These are phyloP conservation scores for Solanum appendiculatum DNA, from an alignment of 257 asterid species.

Conservation along the genomic window DNA sequence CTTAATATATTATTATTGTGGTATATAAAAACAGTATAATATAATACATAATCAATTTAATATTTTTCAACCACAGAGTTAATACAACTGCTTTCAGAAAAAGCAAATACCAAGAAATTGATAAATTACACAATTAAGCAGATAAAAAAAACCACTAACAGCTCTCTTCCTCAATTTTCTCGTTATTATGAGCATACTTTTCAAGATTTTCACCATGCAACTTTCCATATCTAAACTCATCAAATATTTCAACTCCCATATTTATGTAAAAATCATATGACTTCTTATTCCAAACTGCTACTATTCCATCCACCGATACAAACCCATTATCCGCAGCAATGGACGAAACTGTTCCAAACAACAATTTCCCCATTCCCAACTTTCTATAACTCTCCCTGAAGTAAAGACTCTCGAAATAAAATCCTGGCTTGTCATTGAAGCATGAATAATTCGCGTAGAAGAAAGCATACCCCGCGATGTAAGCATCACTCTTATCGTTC, in stretches of 20 bases:
- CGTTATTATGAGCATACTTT: background rate
- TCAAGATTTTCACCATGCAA: background rate
- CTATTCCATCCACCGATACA: background rate
- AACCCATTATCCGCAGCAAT: background rate
- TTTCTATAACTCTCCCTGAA: background rate
- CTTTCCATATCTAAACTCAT: background rate
- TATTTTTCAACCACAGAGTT: background rate
- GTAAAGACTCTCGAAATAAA: background rate
- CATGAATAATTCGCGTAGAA: background rate
- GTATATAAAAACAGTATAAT: too few relatives aligned
- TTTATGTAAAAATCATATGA: background rate
- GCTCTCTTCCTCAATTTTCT: too few relatives aligned
- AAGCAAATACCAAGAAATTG: background rate
- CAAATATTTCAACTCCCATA: background rate
- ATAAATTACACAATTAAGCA: too few relatives aligned
- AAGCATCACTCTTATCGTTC: background rate
- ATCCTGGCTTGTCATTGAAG: background rate
- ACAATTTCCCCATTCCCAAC: background rate
- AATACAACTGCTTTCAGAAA: background rate
- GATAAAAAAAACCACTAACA: too few relatives aligned
- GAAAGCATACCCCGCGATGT: background rate
- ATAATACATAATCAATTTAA: background rate
- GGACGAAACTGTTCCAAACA: background rate
- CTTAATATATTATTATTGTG: too few relatives aligned
- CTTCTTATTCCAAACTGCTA: background rate